Evolutionary conservation across 148 eudicot genomes (phyloP).

Genomic region (Spergularia marina): DNA sequence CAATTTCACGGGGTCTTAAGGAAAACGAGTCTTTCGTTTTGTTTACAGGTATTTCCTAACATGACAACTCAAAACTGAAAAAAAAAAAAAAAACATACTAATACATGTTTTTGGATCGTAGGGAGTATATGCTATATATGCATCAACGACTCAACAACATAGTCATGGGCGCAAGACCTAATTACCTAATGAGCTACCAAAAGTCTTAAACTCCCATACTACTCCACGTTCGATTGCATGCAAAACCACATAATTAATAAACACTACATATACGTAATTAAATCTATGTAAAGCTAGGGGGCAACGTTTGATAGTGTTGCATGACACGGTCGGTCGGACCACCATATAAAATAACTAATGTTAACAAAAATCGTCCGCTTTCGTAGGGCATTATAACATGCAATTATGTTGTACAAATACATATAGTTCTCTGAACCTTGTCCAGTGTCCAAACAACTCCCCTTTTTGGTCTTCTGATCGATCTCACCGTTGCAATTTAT

Average conservation of each 20-base stretch:
- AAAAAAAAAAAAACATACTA: too few relatives aligned
- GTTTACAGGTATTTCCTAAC: too few relatives aligned
- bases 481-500: conserved; percentile 7
- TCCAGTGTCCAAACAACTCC: conserved; percentile 21
- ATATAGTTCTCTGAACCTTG: conserved; percentile 30
- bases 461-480: too few relatives aligned
- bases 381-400: background rate
- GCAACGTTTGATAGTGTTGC: conserved; percentile 6
- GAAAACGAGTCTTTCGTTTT: too few relatives aligned
- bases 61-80: too few relatives aligned
- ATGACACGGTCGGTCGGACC: conserved; percentile 24
- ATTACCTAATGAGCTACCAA: background rate
- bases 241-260: background rate
- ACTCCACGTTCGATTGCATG: conserved; percentile 8
- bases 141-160: too few relatives aligned
- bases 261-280: background rate
- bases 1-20: too few relatives aligned
- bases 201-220: background rate
- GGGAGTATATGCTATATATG: too few relatives aligned
- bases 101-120: too few relatives aligned
- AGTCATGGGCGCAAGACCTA: too few relatives aligned
- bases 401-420: background rate
- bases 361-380: background rate
- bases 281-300: background rate
- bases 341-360: conserved; percentile 6